Evolutionary conservation across 768 basidiomycete species (phyloP).

Genomic region (Mycena venus): DNA sequence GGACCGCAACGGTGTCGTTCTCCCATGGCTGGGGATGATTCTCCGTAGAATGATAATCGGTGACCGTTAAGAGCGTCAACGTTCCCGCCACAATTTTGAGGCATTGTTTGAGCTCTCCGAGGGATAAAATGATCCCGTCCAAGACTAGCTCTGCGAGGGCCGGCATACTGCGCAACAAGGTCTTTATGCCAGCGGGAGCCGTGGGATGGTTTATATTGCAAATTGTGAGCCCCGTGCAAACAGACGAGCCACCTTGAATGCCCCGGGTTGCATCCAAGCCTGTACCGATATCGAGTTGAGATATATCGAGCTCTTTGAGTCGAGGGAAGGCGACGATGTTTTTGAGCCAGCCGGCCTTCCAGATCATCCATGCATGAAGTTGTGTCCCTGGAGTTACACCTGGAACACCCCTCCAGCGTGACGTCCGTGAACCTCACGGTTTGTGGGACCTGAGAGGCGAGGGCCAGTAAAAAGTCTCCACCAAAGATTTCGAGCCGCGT

Average conservation of each 20-base stretch:
- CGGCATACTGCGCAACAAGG: constrained; percentile 26
- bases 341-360: constrained; percentile 22
- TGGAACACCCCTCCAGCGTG: constrained; percentile 1
- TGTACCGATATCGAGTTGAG: not conserved
- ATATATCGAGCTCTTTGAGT: constrained; percentile 28
- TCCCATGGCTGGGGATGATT: constrained; percentile 16
- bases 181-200: not conserved
- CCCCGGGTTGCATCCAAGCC: not conserved
- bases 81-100: constrained; percentile 10
- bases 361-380: not conserved
- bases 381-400: not conserved
- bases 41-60: constrained; percentile 15
- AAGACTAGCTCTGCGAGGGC: constrained; percentile 26
- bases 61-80: constrained; percentile 25
- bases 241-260: constrained; percentile 7
- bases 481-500: constrained; percentile 4
- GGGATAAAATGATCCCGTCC: constrained; percentile 15
- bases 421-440: constrained; percentile 22
- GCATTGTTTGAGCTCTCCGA: constrained; percentile 14
- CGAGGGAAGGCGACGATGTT: constrained; percentile 27
- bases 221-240: constrained; percentile 25
- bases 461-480: constrained; percentile 24
- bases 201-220: constrained; percentile 1
- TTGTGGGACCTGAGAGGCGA: constrained; percentile 5
- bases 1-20: constrained; percentile 16